Evolutionary conservation across 768 basidiomycete species (phyloP).

Genomic region (Gelatoporia subvermispora): DNA sequence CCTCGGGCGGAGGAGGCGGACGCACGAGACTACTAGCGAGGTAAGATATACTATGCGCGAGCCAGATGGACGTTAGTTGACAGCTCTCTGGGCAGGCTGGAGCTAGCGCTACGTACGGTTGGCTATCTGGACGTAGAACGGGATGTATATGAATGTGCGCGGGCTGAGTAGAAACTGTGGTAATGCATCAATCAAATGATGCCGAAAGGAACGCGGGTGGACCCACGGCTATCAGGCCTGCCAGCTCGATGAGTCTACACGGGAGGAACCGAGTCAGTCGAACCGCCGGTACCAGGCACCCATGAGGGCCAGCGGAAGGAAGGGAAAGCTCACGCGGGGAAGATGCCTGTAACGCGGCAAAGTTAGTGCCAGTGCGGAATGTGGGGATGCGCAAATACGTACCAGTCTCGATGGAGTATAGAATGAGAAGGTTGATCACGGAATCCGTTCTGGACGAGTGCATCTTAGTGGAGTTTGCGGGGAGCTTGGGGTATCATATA

Average conservation of each 20-base stretch:
- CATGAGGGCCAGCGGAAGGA: background rate
- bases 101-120: background rate
- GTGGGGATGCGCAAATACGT: background rate
- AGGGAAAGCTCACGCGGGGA: constrained; percentile 2
- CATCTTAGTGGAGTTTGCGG: background rate
- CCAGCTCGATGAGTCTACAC: background rate
- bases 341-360: background rate
- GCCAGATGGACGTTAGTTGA: background rate
- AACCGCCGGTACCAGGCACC: background rate
- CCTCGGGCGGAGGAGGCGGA: background rate
- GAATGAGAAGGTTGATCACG: constrained; percentile 1
- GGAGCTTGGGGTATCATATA: background rate
- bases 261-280: background rate
- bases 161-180: background rate
- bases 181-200: background rate
- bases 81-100: background rate
- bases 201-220: background rate
- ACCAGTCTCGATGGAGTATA: constrained; percentile 4
- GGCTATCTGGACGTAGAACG: constrained; percentile 4
- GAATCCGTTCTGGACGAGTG: background rate
- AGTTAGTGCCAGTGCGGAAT: background rate
- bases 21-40: constrained; percentile 4
- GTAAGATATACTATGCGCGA: background rate
- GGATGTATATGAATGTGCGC: background rate
- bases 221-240: background rate